phyloP scores from a whole-genome alignment of 2,329 filamentous ascomycete species.

The Coleophoma eucalyptorum region DNA sequence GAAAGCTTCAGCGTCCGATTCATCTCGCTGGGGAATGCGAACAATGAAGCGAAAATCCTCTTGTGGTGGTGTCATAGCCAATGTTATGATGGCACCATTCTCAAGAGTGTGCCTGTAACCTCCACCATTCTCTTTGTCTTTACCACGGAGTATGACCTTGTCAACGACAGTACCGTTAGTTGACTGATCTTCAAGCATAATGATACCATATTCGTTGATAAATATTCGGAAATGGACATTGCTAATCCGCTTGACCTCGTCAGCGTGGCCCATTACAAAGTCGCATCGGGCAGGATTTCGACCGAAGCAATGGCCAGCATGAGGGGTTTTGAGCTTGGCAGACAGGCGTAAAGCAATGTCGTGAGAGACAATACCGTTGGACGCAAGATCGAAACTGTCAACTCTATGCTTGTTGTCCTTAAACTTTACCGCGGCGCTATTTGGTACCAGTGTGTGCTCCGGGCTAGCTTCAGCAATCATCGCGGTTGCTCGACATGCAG shows the following conservation, averaged over 20 bases:
- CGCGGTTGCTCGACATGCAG: constrained; percentile 63
- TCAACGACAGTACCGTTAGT: constrained; percentile 96
- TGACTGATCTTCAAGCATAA: constrained; percentile 92
- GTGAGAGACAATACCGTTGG: constrained; percentile 21
- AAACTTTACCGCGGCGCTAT: constrained; percentile 34
- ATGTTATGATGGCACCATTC: constrained; percentile 24
- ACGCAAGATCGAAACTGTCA: constrained; percentile 13
- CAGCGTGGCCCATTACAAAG: constrained; percentile 60
- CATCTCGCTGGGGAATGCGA: constrained; percentile 74
- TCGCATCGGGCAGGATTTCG: constrained; percentile 72
- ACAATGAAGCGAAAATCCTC: constrained; percentile 80
- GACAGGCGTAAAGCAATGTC: constrained; percentile 82
- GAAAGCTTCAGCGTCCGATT: constrained; percentile 61
- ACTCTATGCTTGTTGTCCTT: constrained; percentile 14
- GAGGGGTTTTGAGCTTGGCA: constrained; percentile 62
- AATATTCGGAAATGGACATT: constrained; percentile 96
- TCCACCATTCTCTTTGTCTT: constrained; percentile 37
- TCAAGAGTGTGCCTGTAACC: constrained; percentile 28
- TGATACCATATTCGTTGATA: constrained; percentile 76
- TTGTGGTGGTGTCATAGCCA: constrained; percentile 26
- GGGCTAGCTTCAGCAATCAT: constrained; percentile 46
- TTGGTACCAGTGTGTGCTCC: constrained; percentile 57
- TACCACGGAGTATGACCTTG: constrained; percentile 57
- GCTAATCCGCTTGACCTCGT: constrained; percentile 72
- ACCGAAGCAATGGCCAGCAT: constrained; percentile 80